These are phyloP conservation scores for Metschnikowia corniflorae DNA, from an alignment of 805 yeast species.

Conservation along the genomic window DNA sequence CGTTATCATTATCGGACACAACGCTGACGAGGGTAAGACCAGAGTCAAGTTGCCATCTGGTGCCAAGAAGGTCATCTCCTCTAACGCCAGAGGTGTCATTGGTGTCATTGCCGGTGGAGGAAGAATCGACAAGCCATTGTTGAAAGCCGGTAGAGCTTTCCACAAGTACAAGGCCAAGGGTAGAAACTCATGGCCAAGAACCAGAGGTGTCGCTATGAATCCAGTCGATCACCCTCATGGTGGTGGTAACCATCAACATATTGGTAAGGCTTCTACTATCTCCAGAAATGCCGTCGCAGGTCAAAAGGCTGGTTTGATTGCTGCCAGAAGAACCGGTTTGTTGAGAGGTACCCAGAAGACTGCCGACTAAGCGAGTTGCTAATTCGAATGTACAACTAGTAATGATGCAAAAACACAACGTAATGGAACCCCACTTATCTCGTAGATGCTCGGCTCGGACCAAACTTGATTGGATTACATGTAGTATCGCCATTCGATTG, in stretches of 20 bases:
- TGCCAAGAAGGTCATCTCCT: constrained; percentile 93
- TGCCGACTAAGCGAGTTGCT: constrained; percentile 31
- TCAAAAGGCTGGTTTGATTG: constrained; percentile 99
- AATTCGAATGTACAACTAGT: constrained; percentile 16
- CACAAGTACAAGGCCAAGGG: constrained; percentile 99
- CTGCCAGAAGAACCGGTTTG: constrained; percentile 99
- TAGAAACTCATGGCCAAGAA: constrained; percentile 99
- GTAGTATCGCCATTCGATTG: too few relatives aligned
- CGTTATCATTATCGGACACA: constrained; percentile 98
- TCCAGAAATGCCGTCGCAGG: constrained; percentile 99
- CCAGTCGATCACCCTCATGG: constrained; percentile 99
- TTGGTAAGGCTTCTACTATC: constrained; percentile 99
- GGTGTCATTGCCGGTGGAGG: constrained; percentile 99
- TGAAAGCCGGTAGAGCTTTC: constrained; percentile 99
- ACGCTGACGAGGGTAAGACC: constrained; percentile 98
- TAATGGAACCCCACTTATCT: too few relatives aligned
- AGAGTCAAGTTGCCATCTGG: constrained; percentile 99
- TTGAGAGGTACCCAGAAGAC: constrained; percentile 98
- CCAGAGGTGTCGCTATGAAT: constrained; percentile 99
- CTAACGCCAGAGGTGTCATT: constrained; percentile 98
- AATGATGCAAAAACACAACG: constrained; percentile 15
- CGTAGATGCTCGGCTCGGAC: too few relatives aligned
- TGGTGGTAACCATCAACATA: constrained; percentile 99
- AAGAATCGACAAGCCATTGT: constrained; percentile 98
- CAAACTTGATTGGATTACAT: too few relatives aligned